Base-by-base conservation (phyloP, 768 basidiomycete species). In the Termitomyces titanicus region DNA sequence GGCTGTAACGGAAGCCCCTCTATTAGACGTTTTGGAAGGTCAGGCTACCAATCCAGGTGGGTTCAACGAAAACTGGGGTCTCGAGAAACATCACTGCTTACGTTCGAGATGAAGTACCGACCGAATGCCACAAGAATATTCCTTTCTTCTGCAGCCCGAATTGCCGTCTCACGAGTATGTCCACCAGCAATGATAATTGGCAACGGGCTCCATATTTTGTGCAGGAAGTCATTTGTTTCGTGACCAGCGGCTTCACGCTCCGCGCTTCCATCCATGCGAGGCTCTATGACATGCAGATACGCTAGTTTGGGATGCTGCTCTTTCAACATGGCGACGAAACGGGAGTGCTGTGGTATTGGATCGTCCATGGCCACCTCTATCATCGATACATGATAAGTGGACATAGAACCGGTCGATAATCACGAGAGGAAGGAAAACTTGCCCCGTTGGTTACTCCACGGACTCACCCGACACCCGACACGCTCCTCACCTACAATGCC, bases 401-500 rank as follows among this genome's bases (percentile, higher is more conserved):
- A 22, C n/a, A 78, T 44, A 66, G 58, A 13, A 77, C 75, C 15
- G 27, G 5, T 17, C 27, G 11, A 38, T 0, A 7, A 10, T 17
- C 10, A 0, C 13, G 35, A 22, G 24, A 24, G 18, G 24, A 34
- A 10, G 17, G 24, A 34, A 10, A 8, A 47, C 47, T 45, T 24
- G 74, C 76, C 73, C 60, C 78, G 75, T 58, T 69, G 72, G 1
- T 43, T 43, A 39, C 67, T 71, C 81, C 80, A 86, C 3, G 83
- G 85, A 54, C 81, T 80, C 31, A 88, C 38, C 10, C 86, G 74
- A 43, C 89, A 70, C 0, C 70, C 83, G 0, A 79, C 74, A 15
- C 74, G 74, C 24, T 80, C 76, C 27, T 72, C 65, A 1, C 88
- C 88, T 39, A 89, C 68, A 0, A 78, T 77, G 0, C 73, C 64